Evolutionary conservation across 176 grass and related monocot genomes (phyloP), one percentile per base, ranked within the genome.

Genomic region (Oryza rufipogon): DNA sequence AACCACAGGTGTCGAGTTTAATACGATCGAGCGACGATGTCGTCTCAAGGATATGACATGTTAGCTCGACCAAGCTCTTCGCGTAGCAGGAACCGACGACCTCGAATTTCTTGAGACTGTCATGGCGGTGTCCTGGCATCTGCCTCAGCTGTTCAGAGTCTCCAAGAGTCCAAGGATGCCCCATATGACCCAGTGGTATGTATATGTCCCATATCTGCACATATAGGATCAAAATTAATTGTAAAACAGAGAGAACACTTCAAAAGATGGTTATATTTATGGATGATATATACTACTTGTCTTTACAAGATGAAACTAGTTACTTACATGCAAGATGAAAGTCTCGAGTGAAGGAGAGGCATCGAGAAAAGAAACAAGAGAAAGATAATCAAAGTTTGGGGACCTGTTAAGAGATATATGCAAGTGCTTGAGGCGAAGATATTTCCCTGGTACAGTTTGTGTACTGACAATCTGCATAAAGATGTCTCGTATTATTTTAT

Each of bases 271-370:
- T 69, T 69, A 30, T 30, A 30, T 30, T 28, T 30, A 30, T 30
- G 28, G 28, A 30, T 30, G 28, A 30, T 30, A 30, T 30, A 30
- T 30, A 30, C 34, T 36, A 36, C 5, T 13, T 13, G 41, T 6
- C 15, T 68, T 52, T 49, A 17, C 44, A 69, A 49, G 30, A 69
- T 38, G 11, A 52, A n/a, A 52, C 13, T 3, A 36, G 3, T 52
- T 2, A 38, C 78, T 69, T 80, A 38, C 78, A 32, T 7, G 0
- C 44, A 80, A 11, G 64, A 20, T 22, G 64, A 80, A 80, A 13
- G 78, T 80, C 64, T 68, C 64, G 9, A 80, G 47, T 26, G 26
- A 80, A 80, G 64, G 78, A 14, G 78, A 52, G 20, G 65, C 78
- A 14, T 80, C 45, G 49, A 80, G 44, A 79, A 79, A 67, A 11